Evolutionary conservation across 768 basidiomycete genomes (phyloP), one percentile per base, ranked within the genome.

Genomic region (Sarcodon aspratus): DNA sequence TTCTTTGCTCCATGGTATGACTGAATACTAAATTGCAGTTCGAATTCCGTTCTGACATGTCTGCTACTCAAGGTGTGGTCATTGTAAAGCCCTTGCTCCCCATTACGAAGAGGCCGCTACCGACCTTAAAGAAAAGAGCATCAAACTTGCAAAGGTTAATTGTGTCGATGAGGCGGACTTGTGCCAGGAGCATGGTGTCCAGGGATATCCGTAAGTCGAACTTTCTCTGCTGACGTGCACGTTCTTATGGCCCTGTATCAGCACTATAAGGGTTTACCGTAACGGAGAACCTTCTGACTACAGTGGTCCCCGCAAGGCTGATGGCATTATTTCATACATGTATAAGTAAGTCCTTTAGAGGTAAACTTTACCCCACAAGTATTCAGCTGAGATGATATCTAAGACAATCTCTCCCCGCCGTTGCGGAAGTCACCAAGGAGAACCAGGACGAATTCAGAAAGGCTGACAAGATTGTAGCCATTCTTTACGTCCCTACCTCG

Each of bases 311-410:
- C 75, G 96, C 46, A 90, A 96, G 66, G 85, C 92, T 9, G 96
- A 98, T 54, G 94, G 96, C 13, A 99, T 99, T 60, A 71, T 95
- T 62, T 81, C 81, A 66, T 96, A 96, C 72, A 97, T 98, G 95
- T 63, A 78, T 72, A 98, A 97, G 94, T 94, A 54, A 58, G 82
- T 67, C 21, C 38, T 40, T 5, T 31, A 4, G 6, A 9, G 21
- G 11, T 21, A 6, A 11, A 46, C 53, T 34, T 6, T 32, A 35
- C 21, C 13, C 27, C 9, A 1, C 43, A 36, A 50, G 21, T 47
- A 7, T 43, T 50, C 55, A 51, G 58, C 43, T 45, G 21, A 27
- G 43, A 37, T 6, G 51, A n/a, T 17, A 36, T 44, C 71, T 44
- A 52, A 80, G 92, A 63, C 96, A 98, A 75, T 82, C 90, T 8